A percentile compares a stretch with the other conserved stretches of the same genome.
Conservation (phyloP, 2,329 filamentous ascomycete genomes). For the Xylogone sp. region DNA sequence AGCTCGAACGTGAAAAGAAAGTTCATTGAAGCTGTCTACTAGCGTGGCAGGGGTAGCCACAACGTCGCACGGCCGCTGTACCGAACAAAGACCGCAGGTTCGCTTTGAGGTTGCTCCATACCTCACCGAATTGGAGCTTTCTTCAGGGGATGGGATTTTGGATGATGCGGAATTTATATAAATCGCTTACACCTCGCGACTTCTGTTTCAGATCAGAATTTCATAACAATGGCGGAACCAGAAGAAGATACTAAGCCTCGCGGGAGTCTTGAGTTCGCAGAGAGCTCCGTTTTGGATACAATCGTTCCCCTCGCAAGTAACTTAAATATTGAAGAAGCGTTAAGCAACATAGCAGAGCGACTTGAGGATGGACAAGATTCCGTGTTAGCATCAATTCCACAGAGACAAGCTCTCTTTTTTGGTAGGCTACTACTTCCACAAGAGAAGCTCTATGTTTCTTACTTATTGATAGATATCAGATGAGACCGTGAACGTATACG, state of each 20-base stretch:
- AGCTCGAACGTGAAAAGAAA: background rate
- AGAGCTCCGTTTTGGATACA: slow-evolving; percentile 57
- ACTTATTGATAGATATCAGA: slow-evolving; percentile 58
- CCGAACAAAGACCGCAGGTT: background rate
- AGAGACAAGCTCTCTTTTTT: slow-evolving; percentile 66
- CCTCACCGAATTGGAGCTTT: no score
- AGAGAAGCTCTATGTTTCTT: slow-evolving; percentile 31
- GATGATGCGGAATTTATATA: background rate
- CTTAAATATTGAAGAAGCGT: slow-evolving; percentile 48
- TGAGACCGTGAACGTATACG: slow-evolving; percentile 66
- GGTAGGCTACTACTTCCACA: slow-evolving; percentile 46
- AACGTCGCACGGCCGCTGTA: background rate
- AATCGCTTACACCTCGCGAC: background rate
- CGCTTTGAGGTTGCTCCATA: background rate
- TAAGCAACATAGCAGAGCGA: slow-evolving; percentile 39
- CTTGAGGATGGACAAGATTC: slow-evolving; percentile 29
- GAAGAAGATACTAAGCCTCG: slow-evolving; percentile 30
- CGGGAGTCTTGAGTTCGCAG: slow-evolving; percentile 44
- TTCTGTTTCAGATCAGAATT: background rate
- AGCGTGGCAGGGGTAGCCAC: background rate
- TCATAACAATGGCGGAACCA: slow-evolving; percentile 24
- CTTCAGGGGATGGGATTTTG: background rate
- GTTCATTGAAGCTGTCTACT: background rate
- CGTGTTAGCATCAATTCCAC: slow-evolving; percentile 52
- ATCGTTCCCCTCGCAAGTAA: slow-evolving; percentile 55